Evolutionary conservation across 345 rosid species (phyloP).

Genomic region (Bruguiera sexangula): DNA sequence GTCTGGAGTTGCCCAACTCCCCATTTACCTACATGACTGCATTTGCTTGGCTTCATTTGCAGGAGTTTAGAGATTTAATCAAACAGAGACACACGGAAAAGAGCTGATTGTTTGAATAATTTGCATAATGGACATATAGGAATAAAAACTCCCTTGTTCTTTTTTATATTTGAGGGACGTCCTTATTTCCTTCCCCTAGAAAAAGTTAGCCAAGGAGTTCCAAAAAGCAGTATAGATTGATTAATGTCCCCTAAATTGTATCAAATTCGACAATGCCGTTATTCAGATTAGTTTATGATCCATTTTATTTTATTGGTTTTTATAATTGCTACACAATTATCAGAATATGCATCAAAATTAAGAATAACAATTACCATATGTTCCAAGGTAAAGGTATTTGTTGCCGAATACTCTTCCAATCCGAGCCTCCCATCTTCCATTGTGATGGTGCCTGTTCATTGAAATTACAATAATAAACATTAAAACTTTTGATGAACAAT

Average conservation of each 20-base stretch:
- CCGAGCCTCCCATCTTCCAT: slow-evolving; percentile 85
- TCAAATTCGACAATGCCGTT: too few species aligned
- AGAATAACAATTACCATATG: slow-evolving; percentile 38
- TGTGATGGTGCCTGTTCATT: slow-evolving; percentile 57
- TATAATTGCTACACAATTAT: not conserved
- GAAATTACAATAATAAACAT: not conserved
- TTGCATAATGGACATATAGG: too few species aligned
- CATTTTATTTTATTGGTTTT: not conserved
- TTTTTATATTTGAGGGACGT: too few species aligned
- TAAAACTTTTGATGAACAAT: too few species aligned
- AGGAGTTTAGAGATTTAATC: not conserved
- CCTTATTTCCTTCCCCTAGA: too few species aligned
- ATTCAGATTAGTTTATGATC: not conserved
- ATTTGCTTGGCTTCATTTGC: slow-evolving; percentile 7
- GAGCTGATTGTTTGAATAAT: not conserved
- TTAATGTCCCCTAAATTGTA: too few species aligned
- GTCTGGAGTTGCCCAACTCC: slow-evolving; percentile 13
- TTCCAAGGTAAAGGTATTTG: slow-evolving; percentile 69
- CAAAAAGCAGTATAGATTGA: too few species aligned
- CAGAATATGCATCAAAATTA: not conserved
- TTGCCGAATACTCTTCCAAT: slow-evolving; percentile 79
- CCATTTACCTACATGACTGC: not conserved
- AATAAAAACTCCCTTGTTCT: too few species aligned
- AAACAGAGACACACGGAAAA: not conserved
- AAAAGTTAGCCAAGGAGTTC: too few species aligned